Evolutionary conservation across 2,329 filamentous ascomycete genomes (phyloP).

Genomic region (Fusarium sp.): DNA sequence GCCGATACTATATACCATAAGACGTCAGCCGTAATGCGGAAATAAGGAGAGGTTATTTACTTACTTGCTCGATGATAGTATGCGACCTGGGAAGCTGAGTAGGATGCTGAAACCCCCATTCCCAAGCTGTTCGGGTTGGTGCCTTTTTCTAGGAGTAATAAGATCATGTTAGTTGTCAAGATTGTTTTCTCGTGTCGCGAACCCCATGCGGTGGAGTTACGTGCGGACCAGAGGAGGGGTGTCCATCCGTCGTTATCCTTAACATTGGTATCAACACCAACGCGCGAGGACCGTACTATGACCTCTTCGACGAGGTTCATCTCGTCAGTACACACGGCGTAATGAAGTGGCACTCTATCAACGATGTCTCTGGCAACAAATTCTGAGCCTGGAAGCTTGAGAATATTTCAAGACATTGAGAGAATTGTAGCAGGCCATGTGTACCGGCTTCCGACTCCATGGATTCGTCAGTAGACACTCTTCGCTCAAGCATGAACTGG

Average conservation of each 20-base stretch:
- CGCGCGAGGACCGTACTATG: not conserved
- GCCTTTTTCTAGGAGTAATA: not conserved
- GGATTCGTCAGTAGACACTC: not conserved
- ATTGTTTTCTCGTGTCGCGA: not conserved
- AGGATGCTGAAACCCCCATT: not conserved
- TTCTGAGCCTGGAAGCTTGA: conserved; percentile 4
- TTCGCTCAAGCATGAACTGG: not conserved
- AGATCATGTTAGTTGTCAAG: not conserved
- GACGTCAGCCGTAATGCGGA: not conserved
- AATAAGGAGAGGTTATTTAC: not conserved
- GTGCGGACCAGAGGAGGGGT: conserved; percentile 10
- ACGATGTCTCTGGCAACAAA: not conserved
- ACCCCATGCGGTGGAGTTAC: not conserved
- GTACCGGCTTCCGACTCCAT: not conserved
- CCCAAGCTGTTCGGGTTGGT: not conserved
- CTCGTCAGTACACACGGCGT: not conserved
- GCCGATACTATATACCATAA: not conserved
- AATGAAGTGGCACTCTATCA: conserved; percentile 9
- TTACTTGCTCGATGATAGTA: not conserved
- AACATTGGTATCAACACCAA: not conserved
- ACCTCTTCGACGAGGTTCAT: not conserved
- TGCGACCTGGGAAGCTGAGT: not conserved
- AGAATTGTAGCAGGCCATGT: conserved; percentile 16
- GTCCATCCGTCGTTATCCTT: conserved; percentile 17
- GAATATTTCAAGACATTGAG: not conserved